Percentiles rank a stretch among this genome's conserved stretches.
phyloP scores from a whole-genome alignment of 106 monocot genomes.

The Dioscorea alata region DNA sequence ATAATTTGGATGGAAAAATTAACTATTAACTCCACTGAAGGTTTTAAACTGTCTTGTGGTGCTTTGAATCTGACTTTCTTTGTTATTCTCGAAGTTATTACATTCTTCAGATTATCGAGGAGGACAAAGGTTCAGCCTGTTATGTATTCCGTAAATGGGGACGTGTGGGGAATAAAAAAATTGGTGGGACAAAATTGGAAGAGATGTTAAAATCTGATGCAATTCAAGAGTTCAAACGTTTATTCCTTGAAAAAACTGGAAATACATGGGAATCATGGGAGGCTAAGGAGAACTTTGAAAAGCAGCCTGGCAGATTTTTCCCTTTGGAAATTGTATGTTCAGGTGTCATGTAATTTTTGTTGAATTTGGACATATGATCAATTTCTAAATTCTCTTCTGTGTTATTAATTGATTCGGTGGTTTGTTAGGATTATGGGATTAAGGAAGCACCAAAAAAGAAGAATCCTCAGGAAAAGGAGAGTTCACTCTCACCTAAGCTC shows the following conservation, averaged over 20 bases:
- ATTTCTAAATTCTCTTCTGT: slow-evolving; percentile 5
- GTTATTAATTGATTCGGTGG: slow-evolving; percentile 7
- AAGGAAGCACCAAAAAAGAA: slow-evolving; percentile 62
- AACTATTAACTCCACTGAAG: too few relatives aligned
- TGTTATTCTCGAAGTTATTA: slow-evolving; percentile 65
- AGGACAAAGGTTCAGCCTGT: slow-evolving; percentile 83
- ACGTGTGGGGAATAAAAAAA: slow-evolving; percentile 91
- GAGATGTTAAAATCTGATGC: slow-evolving; percentile 70
- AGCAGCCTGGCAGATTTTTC: slow-evolving; percentile 82
- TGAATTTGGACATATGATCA: background rate
- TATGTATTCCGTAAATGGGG: slow-evolving; percentile 98
- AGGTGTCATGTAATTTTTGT: background rate
- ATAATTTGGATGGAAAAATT: too few relatives aligned
- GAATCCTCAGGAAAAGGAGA: slow-evolving; percentile 32
- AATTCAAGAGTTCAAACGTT: slow-evolving; percentile 74
- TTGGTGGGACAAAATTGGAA: slow-evolving; percentile 81
- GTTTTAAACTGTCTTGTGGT: too few relatives aligned
- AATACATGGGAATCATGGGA: slow-evolving; percentile 98
- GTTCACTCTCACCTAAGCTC: slow-evolving; percentile 57
- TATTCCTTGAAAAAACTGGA: slow-evolving; percentile 97
- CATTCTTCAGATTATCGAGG: slow-evolving; percentile 95
- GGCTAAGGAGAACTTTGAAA: slow-evolving; percentile 60
- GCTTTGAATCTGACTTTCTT: background rate
- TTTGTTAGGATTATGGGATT: slow-evolving; percentile 87
- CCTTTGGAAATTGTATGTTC: slow-evolving; percentile 86